These are phyloP conservation scores for Pythium phragmiticola DNA, from an alignment of 352 stramenopile species.

Conservation along the genomic window DNA sequence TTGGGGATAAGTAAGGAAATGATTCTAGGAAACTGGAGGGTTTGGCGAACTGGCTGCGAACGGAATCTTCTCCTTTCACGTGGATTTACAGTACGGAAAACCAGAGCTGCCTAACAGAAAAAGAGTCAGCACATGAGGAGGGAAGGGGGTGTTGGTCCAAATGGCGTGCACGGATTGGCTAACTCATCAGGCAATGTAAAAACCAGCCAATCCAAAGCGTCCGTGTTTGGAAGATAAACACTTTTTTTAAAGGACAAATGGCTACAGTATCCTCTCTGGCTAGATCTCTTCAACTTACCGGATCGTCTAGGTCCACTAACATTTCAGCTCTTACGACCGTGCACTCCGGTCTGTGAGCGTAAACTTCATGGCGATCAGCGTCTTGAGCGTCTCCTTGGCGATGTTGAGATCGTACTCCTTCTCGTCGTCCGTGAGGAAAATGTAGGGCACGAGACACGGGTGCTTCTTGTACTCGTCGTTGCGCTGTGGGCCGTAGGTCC, in stretches of 20 bases:
- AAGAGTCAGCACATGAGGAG: conserved; percentile 21
- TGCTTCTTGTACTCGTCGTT: conserved; percentile 82
- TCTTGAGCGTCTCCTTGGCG: conserved; percentile 87
- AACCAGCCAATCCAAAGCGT: conserved; percentile 4
- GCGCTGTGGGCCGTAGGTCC: conserved; percentile 80
- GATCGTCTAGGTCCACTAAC: background rate
- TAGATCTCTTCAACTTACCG: background rate
- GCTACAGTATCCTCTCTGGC: background rate
- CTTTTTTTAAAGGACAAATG: background rate
- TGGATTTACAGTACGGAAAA: background rate
- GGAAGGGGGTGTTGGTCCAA: conserved; percentile 5
- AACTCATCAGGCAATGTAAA: background rate
- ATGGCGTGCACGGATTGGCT: conserved; percentile 9
- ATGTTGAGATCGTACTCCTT: conserved; percentile 90
- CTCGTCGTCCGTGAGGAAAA: conserved; percentile 88
- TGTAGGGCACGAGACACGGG: conserved; percentile 82
- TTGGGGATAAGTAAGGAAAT: conserved; percentile 9
- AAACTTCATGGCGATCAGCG: conserved; percentile 85
- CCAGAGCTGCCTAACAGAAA: background rate
- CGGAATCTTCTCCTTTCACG: conserved; percentile 22
- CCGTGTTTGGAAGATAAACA: background rate
- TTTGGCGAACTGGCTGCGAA: conserved; percentile 21
- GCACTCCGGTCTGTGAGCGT: conserved; percentile 65
- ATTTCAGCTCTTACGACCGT: background rate
- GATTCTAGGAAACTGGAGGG: background rate